Evolutionary conservation across 192 early-diverging fungal species (phyloP).

Genomic region (Umbelopsis sp.): DNA sequence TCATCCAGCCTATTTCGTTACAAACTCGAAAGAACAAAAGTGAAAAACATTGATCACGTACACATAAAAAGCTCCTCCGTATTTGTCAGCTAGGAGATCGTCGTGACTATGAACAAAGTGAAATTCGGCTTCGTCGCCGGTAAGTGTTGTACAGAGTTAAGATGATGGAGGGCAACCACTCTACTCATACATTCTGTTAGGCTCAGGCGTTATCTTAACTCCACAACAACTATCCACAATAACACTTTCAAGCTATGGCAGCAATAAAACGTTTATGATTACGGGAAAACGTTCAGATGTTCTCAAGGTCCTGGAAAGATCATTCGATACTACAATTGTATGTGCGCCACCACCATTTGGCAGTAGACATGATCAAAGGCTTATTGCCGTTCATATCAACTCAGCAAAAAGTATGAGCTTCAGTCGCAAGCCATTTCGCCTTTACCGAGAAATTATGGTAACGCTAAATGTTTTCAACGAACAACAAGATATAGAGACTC

Average conservation of each 20-base stretch:
- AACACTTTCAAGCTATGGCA: background rate
- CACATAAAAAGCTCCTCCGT: background rate
- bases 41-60: too few relatives aligned
- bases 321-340: background rate
- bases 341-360: background rate
- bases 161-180: background rate
- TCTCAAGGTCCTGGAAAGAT: background rate
- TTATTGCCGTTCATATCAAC: background rate
- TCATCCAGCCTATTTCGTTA: too few relatives aligned
- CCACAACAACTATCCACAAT: background rate
- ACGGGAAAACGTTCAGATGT: background rate
- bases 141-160: background rate
- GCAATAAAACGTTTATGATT: constrained; percentile 1
- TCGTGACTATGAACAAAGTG: background rate
- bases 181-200: background rate
- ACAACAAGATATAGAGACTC: background rate
- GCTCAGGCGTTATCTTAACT: background rate
- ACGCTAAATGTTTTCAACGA: background rate
- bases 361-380: background rate
- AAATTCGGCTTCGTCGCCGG: constrained; percentile 7
- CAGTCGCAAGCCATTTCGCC: background rate
- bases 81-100: background rate
- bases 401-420: background rate
- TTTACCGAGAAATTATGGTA: background rate
- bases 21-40: too few relatives aligned